These are phyloP conservation scores for Lathyrus tuberosus DNA, from an alignment of 306 rosid genomes.

Conservation along the genomic window DNA sequence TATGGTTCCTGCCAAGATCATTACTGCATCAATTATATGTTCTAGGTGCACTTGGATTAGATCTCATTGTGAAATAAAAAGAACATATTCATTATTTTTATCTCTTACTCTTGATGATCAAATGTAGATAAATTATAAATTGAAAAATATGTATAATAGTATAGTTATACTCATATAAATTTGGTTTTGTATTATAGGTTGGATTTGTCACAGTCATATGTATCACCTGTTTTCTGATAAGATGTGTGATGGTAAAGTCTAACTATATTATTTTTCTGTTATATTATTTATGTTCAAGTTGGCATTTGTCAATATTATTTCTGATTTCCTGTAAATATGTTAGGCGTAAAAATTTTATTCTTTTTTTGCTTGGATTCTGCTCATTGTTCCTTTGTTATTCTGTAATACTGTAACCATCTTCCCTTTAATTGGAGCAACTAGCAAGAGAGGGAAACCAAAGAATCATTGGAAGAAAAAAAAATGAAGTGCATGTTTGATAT, in stretches of 20 bases:
- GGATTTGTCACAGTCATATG: too few relatives aligned
- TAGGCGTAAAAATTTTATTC: background rate
- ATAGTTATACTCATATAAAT: too few relatives aligned
- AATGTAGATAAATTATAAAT: background rate
- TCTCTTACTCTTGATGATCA: background rate
- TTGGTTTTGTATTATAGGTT: too few relatives aligned
- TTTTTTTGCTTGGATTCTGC: slow-evolving; percentile 21
- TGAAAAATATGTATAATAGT: too few relatives aligned
- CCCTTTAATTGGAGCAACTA: slow-evolving; percentile 8
- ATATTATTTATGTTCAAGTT: too few relatives aligned
- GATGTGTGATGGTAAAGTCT: too few relatives aligned
- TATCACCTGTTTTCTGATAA: too few relatives aligned
- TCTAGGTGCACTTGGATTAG: background rate
- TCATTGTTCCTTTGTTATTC: slow-evolving; percentile 12
- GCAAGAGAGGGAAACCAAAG: slow-evolving; percentile 13
- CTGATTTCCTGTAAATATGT: slow-evolving; percentile 13
- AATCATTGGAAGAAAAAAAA: background rate
- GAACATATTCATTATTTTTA: background rate
- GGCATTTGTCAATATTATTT: slow-evolving; percentile 11
- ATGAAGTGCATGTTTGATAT: too few relatives aligned
- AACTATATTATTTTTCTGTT: too few relatives aligned
- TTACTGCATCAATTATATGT: too few relatives aligned
- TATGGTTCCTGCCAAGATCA: too few relatives aligned
- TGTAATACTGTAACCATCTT: background rate
- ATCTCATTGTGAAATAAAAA: background rate